These are phyloP conservation scores for Amanita rimosa DNA, from an alignment of 768 basidiomycete species.

Conservation along the genomic window DNA sequence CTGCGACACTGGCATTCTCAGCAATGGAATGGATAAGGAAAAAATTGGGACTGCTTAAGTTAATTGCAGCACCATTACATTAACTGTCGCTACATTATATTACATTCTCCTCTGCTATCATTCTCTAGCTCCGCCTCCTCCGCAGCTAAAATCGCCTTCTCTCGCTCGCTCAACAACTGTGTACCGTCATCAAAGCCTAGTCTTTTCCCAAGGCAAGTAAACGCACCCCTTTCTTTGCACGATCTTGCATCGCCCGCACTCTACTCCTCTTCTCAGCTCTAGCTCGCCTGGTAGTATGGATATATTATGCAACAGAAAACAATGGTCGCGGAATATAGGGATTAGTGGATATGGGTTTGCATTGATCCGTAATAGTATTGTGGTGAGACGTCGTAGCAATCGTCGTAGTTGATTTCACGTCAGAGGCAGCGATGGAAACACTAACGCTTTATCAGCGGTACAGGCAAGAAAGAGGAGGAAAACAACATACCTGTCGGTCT, in stretches of 20 bases:
- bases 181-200: conserved; percentile 1
- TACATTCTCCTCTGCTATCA: conserved; percentile 39
- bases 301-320: conserved; percentile 51
- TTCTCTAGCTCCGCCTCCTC: conserved; percentile 32
- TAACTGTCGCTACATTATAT: conserved; percentile 55
- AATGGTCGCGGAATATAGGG: conserved; percentile 60
- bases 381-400: conserved; percentile 13
- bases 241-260: conserved; percentile 57
- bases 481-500: conserved; percentile 55
- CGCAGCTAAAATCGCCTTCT: conserved; percentile 47
- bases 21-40: no score
- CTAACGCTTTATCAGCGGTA: conserved; percentile 62
- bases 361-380: conserved; percentile 15
- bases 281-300: conserved; percentile 41
- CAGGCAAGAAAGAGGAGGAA: conserved; percentile 21
- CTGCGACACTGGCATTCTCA: no score
- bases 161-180: conserved; percentile 51
- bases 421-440: conserved; percentile 16
- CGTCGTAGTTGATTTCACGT: conserved; percentile 7
- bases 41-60: no score
- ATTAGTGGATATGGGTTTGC: conserved; percentile 25
- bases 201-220: neutral
- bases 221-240: conserved; percentile 68
- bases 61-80: no score
- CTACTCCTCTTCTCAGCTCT: conserved; percentile 65